Evolutionary conservation across 495 filamentous ascomycete genomes (phyloP), one percentile per base, ranked within the genome.

Genomic region (Talaromyces liani): DNA sequence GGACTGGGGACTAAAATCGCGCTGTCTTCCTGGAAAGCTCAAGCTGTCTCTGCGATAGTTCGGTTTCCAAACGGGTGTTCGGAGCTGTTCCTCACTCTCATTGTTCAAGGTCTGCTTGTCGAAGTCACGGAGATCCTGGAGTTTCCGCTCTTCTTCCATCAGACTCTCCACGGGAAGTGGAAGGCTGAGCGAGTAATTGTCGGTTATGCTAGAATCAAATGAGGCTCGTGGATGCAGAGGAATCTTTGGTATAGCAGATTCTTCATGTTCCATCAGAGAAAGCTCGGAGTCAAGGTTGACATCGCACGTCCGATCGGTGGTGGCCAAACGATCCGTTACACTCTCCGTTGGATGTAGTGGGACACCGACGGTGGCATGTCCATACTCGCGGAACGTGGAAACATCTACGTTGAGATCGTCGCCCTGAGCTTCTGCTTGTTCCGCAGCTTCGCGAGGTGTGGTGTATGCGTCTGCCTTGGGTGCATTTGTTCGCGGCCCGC

Each of bases 381-480:
- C 77, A 3, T 87, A 87, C 0, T 87, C 83, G 56, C 89, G 91
- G 76, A 97, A 98, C 0, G 91, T 92, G 69, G 97, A 90, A 0
- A 93, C 90, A 25, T 96, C 84, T 18, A 98, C 86, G 67, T 97
- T 96, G 63, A 98, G 83, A 68, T 97, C 94, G 66, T 98, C 93
- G 0, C 93, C 94, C 2, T 83, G 80, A 24, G 84, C 85, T 66
- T 86, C 85, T 3, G 94, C 93, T 64, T 88, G 80, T 66, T 92
- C 91, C 36, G 93, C 90, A 6, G 87, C 93, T 75, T 95, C 84
- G 67, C 89, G 90, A 0, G 91, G 87, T 4, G 91, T 91, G 3
- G 90, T 97, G 59, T 86, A 69, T 9, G 81, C 75, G 71, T 95
- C 91, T 1, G 94, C 94, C 61, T 87, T 79, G 41, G 91, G 92